Base-by-base conservation (phyloP, 495 filamentous ascomycete genomes). In the Aspergillus kassunensis region DNA sequence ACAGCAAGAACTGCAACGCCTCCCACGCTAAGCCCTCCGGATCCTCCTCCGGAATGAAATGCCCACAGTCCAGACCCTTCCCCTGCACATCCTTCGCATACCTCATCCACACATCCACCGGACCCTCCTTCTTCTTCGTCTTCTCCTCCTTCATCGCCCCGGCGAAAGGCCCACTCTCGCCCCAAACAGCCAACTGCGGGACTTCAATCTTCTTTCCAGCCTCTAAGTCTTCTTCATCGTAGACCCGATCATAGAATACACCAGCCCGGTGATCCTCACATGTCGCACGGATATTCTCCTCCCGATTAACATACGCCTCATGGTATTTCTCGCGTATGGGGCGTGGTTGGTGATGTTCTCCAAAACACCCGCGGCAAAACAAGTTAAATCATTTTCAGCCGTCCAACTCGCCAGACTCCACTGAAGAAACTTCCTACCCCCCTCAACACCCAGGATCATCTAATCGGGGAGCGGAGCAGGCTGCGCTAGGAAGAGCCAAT, bases 1-100 rank as follows among this genome's bases (percentile, higher is more conserved):
- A 45, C 8, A 45, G 4, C 10, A 45, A 21, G 9, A 45, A 45
- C 10, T 19, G n/a, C 42, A 45, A 21, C 12, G 33, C 20, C 27
- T 31, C 42, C 15, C 16, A 8, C 3, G 42, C 42, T 15, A 45
- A 20, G 7, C n/a, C 27, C 42, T 31, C 5, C 1, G 42, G 42
- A 15, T 45, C 42, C 27, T 45, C 42, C 27, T 45, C 42, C 3
- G 42, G 42, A 11, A 45, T 20, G 6, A 45, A 45, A 45, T 45
- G 42, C 25, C 42, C 42, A 21, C 42, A 45, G 11, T 12, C 10
- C 5, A 45, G 13, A 3, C 42, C 42, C 27, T 19, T 31, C 27
- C 42, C 42, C 27, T 27, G 24, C 2, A 45, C 27, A 45, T 45
- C 25, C 11, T 13, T 15, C 18, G 15, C 16, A 33, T 45, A 45